Evolutionary conservation across 202 grass and related monocot genomes (phyloP), one percentile per base, ranked within the genome.

Genomic region (Dendrocalamus latiflorus): DNA sequence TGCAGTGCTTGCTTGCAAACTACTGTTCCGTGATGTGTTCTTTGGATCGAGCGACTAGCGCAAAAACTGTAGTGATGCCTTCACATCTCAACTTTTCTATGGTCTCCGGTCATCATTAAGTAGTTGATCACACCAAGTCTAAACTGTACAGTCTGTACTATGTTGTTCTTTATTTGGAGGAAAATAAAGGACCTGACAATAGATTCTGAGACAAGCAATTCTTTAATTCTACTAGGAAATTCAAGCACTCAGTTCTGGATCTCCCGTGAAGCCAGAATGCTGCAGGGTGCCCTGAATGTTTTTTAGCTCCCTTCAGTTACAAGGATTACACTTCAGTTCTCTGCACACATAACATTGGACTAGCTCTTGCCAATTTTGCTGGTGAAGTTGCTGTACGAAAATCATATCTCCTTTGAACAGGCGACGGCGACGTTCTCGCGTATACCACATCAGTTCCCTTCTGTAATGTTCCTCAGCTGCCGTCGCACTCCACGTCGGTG

Each of bases 351-450:
- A 84, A 30, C 54, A 56, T 65, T 22, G 47, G 34, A 21, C 63
- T 47, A 60, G 4, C 21, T 57, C 57, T 72, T 49, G 84, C 28
- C 21, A 42, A 54, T 30, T 55, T 43, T 60, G 16, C 12, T 9
- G 56, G 38, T 20, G 24, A 85, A 76, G 38, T 76, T 71, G 53
- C n/a, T n/a, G n/a, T n/a, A n/a, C n/a, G n/a, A n/a, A n/a, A n/a
- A n/a, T n/a, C n/a, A n/a, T n/a, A n/a, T n/a, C n/a, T n/a, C n/a
- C n/a, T n/a, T n/a, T n/a, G n/a, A n/a, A n/a, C 70, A 59, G 18
- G 44, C 21, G 65, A 70, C 8, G 43, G 82, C 30, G 65, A 61
- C 64, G 26, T 70, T 26, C 56, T 25, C 18, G 25, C 42, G n/a
- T 16, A 18, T 7, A 30, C 24, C 17, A 34, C 51, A 6, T 56